Evolutionary conservation across 2,329 filamentous ascomycete species (phyloP).

Genomic region (Colletotrichum salicis): DNA sequence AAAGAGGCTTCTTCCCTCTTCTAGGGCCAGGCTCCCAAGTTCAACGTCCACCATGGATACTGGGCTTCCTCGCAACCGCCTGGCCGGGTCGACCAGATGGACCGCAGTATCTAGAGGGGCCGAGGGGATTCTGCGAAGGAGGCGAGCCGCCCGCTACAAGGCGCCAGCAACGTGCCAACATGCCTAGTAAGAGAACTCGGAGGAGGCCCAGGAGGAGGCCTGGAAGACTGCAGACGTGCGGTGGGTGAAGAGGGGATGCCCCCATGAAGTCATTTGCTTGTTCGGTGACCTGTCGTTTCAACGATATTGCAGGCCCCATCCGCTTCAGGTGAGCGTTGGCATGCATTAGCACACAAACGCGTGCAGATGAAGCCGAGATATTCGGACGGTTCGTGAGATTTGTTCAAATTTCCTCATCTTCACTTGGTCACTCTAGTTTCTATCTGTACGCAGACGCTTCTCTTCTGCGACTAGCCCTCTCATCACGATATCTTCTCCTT

Average conservation of each 20-base stretch:
- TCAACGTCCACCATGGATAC: not conserved
- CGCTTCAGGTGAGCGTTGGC: constrained; percentile 35
- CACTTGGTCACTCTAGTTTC: not conserved
- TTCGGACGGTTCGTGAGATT: constrained; percentile 21
- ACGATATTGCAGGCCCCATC: constrained; percentile 36
- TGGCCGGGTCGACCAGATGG: constrained; percentile 24
- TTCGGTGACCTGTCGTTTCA: constrained; percentile 34
- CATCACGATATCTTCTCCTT: not conserved
- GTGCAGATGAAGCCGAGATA: constrained; percentile 30
- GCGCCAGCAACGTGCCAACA: not conserved
- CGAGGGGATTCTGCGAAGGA: constrained; percentile 7
- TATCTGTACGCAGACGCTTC: not conserved
- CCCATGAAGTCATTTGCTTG: constrained; percentile 35
- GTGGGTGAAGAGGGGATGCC: not conserved
- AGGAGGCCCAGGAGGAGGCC: not conserved
- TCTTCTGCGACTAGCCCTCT: not conserved
- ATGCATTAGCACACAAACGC: constrained; percentile 23
- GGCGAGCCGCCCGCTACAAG: not conserved
- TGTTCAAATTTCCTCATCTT: not conserved
- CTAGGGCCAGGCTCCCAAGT: not conserved
- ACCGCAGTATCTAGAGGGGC: constrained; percentile 12
- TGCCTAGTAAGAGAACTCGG: not conserved
- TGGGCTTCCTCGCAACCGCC: constrained; percentile 28
- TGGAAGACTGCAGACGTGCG: constrained; percentile 8
- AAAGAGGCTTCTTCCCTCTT: constrained; percentile 12